Evolutionary conservation across 108 stramenopile genomes (phyloP).

Genomic region (Nannochloropsis granulata): DNA sequence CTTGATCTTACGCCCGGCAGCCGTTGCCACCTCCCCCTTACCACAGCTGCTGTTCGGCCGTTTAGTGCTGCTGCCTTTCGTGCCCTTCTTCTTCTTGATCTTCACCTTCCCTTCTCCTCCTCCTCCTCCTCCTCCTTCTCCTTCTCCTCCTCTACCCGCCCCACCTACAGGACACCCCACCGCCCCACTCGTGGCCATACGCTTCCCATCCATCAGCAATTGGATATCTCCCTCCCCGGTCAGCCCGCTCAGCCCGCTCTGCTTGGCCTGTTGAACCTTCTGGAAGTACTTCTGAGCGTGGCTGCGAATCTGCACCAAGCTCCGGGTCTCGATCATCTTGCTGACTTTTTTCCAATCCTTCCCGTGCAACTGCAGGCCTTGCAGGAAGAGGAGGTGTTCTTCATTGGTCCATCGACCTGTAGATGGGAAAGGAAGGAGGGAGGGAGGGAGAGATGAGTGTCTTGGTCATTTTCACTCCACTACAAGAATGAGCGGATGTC

Average conservation of each 20-base stretch:
- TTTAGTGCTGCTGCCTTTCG: no score
- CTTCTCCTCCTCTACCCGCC: no score
- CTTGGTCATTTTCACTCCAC: no score
- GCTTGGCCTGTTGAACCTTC: slow-evolving; percentile 26
- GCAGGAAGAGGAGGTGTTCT: slow-evolving; percentile 80
- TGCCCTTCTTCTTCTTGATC: no score
- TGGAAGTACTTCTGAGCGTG: slow-evolving; percentile 41
- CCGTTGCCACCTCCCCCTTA: no score
- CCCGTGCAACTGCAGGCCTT: slow-evolving; percentile 65
- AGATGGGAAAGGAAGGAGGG: background rate
- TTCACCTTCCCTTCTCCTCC: no score
- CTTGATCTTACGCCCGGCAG: no score
- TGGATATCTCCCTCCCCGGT: background rate
- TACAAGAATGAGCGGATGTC: no score
- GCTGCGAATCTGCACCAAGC: slow-evolving; percentile 53
- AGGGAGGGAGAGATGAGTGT: background rate
- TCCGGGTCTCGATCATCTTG: slow-evolving; percentile 70
- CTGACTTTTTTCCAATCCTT: slow-evolving; percentile 67
- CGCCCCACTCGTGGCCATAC: background rate
- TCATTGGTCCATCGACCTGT: slow-evolving; percentile 39
- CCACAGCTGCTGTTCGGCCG: no score
- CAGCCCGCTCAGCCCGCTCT: background rate
- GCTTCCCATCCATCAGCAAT: background rate
- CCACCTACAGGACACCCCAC: no score
- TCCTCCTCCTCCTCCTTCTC: no score